Evolutionary conservation across 2,329 filamentous ascomycete species (phyloP).

Genomic region (Neofusicoccum sp.): DNA sequence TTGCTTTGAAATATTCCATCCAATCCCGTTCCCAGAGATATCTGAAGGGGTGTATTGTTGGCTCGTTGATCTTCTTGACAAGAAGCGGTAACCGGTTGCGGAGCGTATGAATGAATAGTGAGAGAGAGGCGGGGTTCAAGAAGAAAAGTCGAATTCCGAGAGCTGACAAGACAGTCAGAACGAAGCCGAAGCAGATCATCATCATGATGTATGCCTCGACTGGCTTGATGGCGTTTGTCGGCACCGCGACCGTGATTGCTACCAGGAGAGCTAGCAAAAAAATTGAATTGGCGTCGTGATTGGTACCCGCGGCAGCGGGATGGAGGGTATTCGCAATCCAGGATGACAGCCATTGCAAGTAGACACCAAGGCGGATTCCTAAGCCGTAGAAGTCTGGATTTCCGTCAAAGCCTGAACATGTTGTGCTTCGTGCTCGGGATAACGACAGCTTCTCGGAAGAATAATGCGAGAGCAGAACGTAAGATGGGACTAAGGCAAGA

Average conservation of each 20-base stretch:
- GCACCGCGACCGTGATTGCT: slow-evolving; percentile 25
- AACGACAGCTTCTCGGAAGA: background rate
- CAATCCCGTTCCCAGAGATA: background rate
- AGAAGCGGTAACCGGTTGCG: background rate
- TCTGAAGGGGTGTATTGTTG: too few relatives aligned
- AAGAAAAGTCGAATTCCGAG: background rate
- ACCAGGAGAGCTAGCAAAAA: slow-evolving; percentile 30
- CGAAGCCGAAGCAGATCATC: slow-evolving; percentile 28
- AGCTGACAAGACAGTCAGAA: background rate
- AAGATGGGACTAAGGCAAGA: too few relatives aligned
- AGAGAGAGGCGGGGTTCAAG: background rate
- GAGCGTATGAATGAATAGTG: background rate
- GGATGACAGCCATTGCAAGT: slow-evolving; percentile 34
- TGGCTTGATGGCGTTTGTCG: slow-evolving; percentile 24
- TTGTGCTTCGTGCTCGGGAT: background rate
- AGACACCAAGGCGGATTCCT: slow-evolving; percentile 36
- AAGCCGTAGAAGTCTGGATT: slow-evolving; percentile 37
- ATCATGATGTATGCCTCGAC: slow-evolving; percentile 31
- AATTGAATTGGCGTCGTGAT: slow-evolving; percentile 25
- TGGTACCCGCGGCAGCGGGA: slow-evolving; percentile 25
- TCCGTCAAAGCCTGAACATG: slow-evolving; percentile 25
- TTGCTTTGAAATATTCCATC: background rate
- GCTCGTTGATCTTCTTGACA: background rate
- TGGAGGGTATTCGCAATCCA: slow-evolving; percentile 31
- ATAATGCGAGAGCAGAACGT: too few relatives aligned